phyloP scores from a whole-genome alignment of 164 flowering plant species.

The Berberis thunbergii region DNA sequence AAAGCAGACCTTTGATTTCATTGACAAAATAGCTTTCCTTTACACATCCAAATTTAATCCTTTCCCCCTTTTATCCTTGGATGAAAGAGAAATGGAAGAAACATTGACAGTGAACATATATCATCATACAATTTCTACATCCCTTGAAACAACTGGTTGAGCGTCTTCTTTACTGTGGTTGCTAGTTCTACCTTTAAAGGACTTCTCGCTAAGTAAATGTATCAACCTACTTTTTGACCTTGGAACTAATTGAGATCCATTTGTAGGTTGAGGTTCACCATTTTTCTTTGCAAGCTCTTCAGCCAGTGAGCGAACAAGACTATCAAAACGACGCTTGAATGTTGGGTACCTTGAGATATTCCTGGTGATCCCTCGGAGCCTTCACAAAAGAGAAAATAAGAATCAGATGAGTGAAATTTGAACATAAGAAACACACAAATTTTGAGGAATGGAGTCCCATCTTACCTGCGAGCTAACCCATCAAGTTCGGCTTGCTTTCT shows the following conservation, averaged over 20 bases:
- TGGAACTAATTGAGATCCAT: constrained; percentile 11
- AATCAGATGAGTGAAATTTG: too few species aligned
- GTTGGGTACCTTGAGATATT: constrained; percentile 85
- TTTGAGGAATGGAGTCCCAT: too few species aligned
- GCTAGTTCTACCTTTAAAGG: constrained; percentile 34
- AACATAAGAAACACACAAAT: too few species aligned
- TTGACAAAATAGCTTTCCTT: too few species aligned
- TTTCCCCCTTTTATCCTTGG: too few species aligned
- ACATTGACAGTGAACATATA: neutral
- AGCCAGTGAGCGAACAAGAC: constrained; percentile 31
- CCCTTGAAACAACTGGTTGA: constrained; percentile 20
- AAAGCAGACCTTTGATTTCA: too few species aligned
- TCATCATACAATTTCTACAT: constrained; percentile 24
- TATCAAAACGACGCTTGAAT: constrained; percentile 46
- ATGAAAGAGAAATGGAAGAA: too few species aligned
- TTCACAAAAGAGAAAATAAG: constrained; percentile 12
- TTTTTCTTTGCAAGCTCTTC: constrained; percentile 48
- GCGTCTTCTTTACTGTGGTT: constrained; percentile 29
- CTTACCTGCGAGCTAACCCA: constrained; percentile 80
- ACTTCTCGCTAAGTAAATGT: constrained; percentile 38
- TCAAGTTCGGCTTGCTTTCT: constrained; percentile 65
- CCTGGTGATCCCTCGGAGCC: constrained; percentile 79
- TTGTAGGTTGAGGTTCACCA: constrained; percentile 16
- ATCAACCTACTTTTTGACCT: constrained; percentile 45
- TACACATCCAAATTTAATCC: too few species aligned